These are phyloP conservation scores for Leccinum ochraceum DNA, from an alignment of 768 basidiomycete genomes.

Conservation along the genomic window DNA sequence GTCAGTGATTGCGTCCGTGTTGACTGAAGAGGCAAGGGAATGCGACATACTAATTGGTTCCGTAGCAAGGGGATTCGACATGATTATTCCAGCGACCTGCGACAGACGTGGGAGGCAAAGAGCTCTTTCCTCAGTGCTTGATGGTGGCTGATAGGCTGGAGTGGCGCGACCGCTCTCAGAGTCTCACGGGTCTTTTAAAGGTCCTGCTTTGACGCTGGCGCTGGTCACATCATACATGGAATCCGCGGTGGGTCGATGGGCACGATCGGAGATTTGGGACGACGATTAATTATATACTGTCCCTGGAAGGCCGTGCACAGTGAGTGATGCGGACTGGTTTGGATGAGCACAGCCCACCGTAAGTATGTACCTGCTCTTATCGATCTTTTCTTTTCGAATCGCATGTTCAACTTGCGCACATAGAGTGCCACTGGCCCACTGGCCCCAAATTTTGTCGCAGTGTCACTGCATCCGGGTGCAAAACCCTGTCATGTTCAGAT, in stretches of 20 bases:
- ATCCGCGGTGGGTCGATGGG: background rate
- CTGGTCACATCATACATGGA: background rate
- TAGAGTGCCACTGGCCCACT: no score
- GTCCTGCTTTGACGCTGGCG: background rate
- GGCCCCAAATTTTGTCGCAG: background rate
- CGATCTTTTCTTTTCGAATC: background rate
- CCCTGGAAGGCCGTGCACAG: background rate
- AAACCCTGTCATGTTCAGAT: background rate
- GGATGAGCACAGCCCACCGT: background rate
- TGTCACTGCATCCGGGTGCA: background rate
- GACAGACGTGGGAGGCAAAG: background rate
- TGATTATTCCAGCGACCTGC: background rate
- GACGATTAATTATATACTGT: background rate
- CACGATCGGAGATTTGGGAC: background rate
- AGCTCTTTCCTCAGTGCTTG: background rate
- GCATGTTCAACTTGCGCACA: no score
- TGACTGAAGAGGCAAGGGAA: background rate
- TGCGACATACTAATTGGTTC: background rate
- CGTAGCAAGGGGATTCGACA: background rate
- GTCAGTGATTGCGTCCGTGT: background rate
- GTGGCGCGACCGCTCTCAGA: background rate
- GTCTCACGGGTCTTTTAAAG: background rate
- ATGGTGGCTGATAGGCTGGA: background rate
- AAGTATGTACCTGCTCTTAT: background rate
- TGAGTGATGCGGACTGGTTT: background rate